phyloP scores from a whole-genome alignment of 768 basidiomycete genomes.

The Gymnopilus dilepis region DNA sequence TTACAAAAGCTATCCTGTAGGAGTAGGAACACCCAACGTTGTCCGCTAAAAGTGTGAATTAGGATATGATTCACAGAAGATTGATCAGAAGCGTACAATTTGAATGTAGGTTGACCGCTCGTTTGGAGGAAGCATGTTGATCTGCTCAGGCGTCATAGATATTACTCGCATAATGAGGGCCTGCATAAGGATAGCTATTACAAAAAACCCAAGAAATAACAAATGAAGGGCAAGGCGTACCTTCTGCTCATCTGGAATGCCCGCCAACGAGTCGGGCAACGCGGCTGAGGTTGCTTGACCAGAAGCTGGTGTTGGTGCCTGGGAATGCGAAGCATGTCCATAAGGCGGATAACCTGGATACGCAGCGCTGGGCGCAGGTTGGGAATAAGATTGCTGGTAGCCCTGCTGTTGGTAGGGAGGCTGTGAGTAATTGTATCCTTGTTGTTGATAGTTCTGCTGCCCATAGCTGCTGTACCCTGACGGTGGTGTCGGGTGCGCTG shows the following conservation, averaged over 20 bases:
- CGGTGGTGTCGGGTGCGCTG: constrained; percentile 6
- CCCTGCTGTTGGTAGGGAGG: constrained; percentile 18
- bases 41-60: neutral
- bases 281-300: constrained; percentile 30
- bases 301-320: constrained; percentile 23
- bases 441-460: constrained; percentile 26
- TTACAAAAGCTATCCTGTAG: neutral
- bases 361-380: constrained; percentile 18
- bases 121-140: constrained; percentile 70
- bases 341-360: constrained; percentile 32
- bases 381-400: constrained; percentile 18
- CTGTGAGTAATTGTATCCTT: constrained; percentile 26
- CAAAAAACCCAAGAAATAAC: neutral
- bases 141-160: constrained; percentile 84
- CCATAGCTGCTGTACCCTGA: constrained; percentile 16
- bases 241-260: constrained; percentile 74
- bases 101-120: constrained; percentile 84
- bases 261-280: constrained; percentile 59
- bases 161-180: constrained; percentile 80
- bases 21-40: constrained; percentile 5
- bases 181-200: constrained; percentile 34
- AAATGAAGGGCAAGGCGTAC: constrained; percentile 33
- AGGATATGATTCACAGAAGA: neutral
- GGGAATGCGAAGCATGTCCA: constrained; percentile 19
- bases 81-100: constrained; percentile 58